A percentile compares a stretch with the other conserved stretches of the same genome.
Evolutionary conservation across 1,284 basidiomycete genomes (phyloP).

Genomic region (Moesziomyces sp.): DNA sequence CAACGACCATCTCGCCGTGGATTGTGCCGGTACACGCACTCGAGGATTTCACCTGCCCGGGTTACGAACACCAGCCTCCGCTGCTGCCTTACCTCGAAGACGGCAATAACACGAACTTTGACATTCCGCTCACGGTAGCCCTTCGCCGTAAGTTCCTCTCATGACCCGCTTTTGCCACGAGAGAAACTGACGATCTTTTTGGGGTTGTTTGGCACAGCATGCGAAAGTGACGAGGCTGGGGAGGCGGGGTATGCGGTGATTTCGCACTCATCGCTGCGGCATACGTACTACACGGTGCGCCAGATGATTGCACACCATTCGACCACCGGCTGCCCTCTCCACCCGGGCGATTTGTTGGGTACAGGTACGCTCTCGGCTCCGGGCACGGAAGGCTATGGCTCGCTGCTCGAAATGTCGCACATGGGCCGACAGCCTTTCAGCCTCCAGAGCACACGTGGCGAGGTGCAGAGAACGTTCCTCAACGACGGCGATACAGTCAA

Average conservation of each 20-base stretch:
- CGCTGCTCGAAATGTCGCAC: slow-evolving; percentile 24
- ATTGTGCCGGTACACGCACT: slow-evolving; percentile 35
- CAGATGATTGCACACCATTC: slow-evolving; percentile 52
- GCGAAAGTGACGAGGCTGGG: background rate
- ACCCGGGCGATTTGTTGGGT: slow-evolving; percentile 29
- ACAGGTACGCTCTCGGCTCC: slow-evolving; percentile 43
- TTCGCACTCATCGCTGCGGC: slow-evolving; percentile 13
- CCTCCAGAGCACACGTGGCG: background rate
- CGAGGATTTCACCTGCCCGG: slow-evolving; percentile 25
- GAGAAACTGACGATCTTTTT: background rate
- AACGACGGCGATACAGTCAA: slow-evolving; percentile 28
- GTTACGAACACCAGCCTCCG: slow-evolving; percentile 27
- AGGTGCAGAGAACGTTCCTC: slow-evolving; percentile 18
- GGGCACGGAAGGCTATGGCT: slow-evolving; percentile 16
- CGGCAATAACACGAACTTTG: slow-evolving; percentile 29
- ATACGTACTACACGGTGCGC: slow-evolving; percentile 42
- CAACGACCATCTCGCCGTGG: slow-evolving; percentile 48
- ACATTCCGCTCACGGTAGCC: slow-evolving; percentile 26
- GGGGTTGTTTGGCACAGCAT: background rate
- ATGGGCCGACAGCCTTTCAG: slow-evolving; percentile 11
- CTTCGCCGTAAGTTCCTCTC: slow-evolving; percentile 9
- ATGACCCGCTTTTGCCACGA: too few species aligned
- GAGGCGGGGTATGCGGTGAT: slow-evolving; percentile 2
- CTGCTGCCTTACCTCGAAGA: slow-evolving; percentile 37
- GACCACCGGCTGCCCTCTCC: slow-evolving; percentile 34